Percentiles rank a stretch among this genome's conserved stretches.
Conservation (phyloP, 2,329 filamentous ascomycete species). For the Colletotrichum orchidophilum region DNA sequence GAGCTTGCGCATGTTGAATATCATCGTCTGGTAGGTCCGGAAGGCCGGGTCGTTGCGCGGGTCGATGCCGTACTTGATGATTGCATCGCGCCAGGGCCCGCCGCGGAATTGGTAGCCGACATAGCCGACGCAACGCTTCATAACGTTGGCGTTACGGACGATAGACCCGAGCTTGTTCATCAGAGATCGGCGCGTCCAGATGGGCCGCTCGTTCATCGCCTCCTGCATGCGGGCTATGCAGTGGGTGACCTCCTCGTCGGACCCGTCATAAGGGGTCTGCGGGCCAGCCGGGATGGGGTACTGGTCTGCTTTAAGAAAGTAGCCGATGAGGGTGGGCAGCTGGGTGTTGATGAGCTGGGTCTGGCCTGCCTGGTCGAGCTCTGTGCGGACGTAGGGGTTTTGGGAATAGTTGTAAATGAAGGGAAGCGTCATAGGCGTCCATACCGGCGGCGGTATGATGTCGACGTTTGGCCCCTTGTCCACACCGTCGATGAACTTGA, state of each 20-base stretch:
- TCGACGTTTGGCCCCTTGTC: conserved; percentile 68
- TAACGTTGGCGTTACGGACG: conserved; percentile 61
- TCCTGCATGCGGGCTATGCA: conserved; percentile 71
- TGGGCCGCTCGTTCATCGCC: conserved; percentile 77
- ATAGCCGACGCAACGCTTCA: conserved; percentile 83
- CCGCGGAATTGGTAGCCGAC: conserved; percentile 92
- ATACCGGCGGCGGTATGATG: conserved; percentile 82
- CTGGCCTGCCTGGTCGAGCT: conserved; percentile 63
- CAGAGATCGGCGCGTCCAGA: conserved; percentile 87
- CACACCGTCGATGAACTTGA: conserved; percentile 69
- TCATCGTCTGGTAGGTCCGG: conserved; percentile 87
- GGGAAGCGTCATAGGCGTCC: conserved; percentile 77
- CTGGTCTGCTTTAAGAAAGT: conserved; percentile 68
- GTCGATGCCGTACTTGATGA: conserved; percentile 87
- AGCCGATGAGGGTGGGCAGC: conserved; percentile 65
- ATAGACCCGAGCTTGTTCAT: conserved; percentile 73
- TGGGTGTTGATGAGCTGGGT: conserved; percentile 65
- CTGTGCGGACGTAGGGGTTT: conserved; percentile 78
- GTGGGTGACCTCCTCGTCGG: conserved; percentile 68
- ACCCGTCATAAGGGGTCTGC: conserved; percentile 64
- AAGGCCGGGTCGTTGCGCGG: conserved; percentile 81
- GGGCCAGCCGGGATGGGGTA: conserved; percentile 72
- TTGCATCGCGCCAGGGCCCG: conserved; percentile 89
- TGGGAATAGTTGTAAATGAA: conserved; percentile 87
- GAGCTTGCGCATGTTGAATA: conserved; percentile 77